Percentiles rank a stretch among this genome's conserved stretches.
Conservation (phyloP, 2,329 filamentous ascomycete genomes). For the Aspergillus caelatus region DNA sequence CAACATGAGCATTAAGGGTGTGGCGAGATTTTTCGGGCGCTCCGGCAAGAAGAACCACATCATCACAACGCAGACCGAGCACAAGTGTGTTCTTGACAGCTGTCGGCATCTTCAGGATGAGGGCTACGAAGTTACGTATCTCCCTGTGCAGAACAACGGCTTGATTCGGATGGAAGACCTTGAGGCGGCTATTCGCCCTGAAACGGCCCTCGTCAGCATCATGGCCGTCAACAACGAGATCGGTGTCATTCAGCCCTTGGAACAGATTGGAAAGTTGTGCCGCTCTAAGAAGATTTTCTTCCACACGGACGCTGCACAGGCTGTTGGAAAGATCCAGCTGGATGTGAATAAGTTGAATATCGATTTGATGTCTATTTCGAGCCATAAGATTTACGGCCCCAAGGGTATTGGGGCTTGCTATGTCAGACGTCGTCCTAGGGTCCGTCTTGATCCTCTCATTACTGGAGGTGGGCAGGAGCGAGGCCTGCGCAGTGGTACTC, state of each 20-base stretch:
- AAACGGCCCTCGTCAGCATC: conserved; percentile 90
- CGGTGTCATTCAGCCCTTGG: conserved; percentile 94
- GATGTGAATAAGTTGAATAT: conserved; percentile 98
- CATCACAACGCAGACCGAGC: conserved; percentile 95
- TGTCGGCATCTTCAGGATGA: conserved; percentile 96
- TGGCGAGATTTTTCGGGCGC: conserved; percentile 90
- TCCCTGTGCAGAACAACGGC: conserved; percentile 87
- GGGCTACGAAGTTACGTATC: conserved; percentile 94
- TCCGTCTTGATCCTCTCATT: conserved; percentile 94
- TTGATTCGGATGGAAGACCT: conserved; percentile 81
- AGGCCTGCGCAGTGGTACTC: conserved; percentile 89
- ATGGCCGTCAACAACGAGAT: conserved; percentile 99
- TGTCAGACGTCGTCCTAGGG: conserved; percentile 86
- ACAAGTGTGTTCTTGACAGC: conserved; percentile 98
- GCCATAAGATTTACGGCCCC: conserved; percentile 97
- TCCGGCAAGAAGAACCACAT: conserved; percentile 98
- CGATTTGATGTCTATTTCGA: conserved; percentile 97
- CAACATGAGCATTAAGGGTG: conserved; percentile 99
- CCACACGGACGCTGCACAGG: conserved; percentile 95
- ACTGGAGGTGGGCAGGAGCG: conserved; percentile 94
- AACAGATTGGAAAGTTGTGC: conserved; percentile 91
- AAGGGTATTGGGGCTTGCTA: conserved; percentile 98
- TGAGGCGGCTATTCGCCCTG: conserved; percentile 84
- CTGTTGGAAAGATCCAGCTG: conserved; percentile 96
- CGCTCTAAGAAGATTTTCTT: conserved; percentile 93